These are phyloP conservation scores for Pseudocercospora eumusae DNA, from an alignment of 2,329 filamentous ascomycete genomes.

Conservation along the genomic window DNA sequence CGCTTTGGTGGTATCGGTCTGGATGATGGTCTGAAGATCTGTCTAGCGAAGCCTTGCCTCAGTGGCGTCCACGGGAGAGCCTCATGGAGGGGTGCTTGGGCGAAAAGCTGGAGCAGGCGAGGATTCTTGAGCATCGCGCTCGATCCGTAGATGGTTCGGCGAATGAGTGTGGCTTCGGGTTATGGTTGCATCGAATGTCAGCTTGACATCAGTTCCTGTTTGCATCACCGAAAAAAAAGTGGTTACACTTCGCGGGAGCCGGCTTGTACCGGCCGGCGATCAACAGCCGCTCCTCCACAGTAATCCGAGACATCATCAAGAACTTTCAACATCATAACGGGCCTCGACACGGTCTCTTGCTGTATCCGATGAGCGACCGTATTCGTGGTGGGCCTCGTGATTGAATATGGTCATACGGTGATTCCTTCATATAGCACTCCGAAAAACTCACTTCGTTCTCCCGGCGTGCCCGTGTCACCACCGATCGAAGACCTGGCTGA, in stretches of 20 bases:
- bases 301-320: neutral
- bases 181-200: neutral
- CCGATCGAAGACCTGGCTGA: neutral
- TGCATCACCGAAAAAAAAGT: slow-evolving; percentile 2
- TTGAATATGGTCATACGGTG: neutral
- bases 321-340: neutral
- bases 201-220: neutral
- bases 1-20: slow-evolving; percentile 18
- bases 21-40: slow-evolving; percentile 10
- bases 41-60: slow-evolving; percentile 18
- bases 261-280: neutral
- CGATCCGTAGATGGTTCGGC: neutral
- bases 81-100: slow-evolving; percentile 21
- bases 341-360: neutral
- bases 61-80: slow-evolving; percentile 10
- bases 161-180: neutral
- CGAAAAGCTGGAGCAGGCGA: slow-evolving; percentile 21
- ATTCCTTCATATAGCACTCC: neutral
- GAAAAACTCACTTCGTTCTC: slow-evolving; percentile 4
- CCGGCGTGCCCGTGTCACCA: neutral
- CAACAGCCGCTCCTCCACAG: neutral
- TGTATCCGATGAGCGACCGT: neutral
- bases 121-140: slow-evolving; percentile 26
- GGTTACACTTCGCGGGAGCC: slow-evolving; percentile 4
- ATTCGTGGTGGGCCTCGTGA: neutral